Conservation (phyloP, 352 stramenopile genomes). For the Pythium brachiatum region DNA sequence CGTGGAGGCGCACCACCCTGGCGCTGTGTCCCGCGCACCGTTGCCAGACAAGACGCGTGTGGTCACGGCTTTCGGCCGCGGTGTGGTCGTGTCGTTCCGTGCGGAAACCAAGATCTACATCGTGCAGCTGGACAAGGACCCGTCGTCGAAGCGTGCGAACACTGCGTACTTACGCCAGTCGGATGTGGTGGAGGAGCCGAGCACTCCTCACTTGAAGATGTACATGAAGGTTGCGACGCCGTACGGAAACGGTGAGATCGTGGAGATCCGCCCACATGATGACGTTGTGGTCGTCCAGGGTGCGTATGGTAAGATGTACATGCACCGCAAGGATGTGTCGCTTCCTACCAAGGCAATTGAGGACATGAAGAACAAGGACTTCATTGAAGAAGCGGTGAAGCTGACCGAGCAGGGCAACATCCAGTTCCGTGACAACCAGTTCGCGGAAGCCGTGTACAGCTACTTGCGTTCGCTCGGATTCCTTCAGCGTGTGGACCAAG, state of each 20-base stretch:
- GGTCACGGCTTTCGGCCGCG: slow-evolving; percentile 70
- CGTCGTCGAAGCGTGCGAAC: slow-evolving; percentile 53
- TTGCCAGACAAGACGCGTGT: slow-evolving; percentile 74
- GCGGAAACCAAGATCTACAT: slow-evolving; percentile 78
- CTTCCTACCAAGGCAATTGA: slow-evolving; percentile 56
- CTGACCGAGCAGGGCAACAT: slow-evolving; percentile 70
- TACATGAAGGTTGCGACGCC: slow-evolving; percentile 76
- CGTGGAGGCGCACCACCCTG: slow-evolving; percentile 61
- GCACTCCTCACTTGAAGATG: slow-evolving; percentile 68
- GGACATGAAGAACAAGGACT: slow-evolving; percentile 79
- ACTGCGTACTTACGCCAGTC: slow-evolving; percentile 69
- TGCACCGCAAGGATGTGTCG: slow-evolving; percentile 79
- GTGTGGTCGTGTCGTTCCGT: slow-evolving; percentile 70
- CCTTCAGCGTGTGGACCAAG: slow-evolving; percentile 76
- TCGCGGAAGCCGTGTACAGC: slow-evolving; percentile 69
- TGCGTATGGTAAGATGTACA: slow-evolving; percentile 67
- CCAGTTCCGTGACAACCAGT: slow-evolving; percentile 55
- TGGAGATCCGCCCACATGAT: slow-evolving; percentile 64
- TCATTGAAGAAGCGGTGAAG: slow-evolving; percentile 62
- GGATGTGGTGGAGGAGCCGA: slow-evolving; percentile 63
- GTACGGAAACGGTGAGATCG: slow-evolving; percentile 63
- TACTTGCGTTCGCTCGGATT: slow-evolving; percentile 71
- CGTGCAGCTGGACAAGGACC: slow-evolving; percentile 65
- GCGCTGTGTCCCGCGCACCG: slow-evolving; percentile 54
- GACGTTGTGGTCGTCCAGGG: slow-evolving; percentile 68